These are phyloP conservation scores for Rhododendron molle DNA, from an alignment of 148 eudicot genomes.

Conservation along the genomic window DNA sequence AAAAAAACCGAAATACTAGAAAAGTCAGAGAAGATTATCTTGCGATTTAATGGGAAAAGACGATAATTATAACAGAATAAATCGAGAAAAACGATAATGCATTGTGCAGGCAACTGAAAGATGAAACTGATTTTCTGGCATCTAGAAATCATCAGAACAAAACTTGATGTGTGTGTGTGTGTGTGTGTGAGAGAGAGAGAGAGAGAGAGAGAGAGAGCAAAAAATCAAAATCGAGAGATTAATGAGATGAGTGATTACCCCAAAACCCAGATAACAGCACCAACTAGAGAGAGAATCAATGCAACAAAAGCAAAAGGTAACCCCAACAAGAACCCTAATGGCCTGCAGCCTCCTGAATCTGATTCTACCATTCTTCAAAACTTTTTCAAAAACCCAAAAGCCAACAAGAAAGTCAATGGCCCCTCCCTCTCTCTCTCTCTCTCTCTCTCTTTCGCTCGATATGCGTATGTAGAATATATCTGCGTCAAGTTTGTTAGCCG, in stretches of 20 bases:
- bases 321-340: conserved; percentile 47
- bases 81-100: not conserved
- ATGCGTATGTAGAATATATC: not conserved
- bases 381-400: not conserved
- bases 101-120: not conserved
- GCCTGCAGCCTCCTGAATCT: conserved; percentile 32
- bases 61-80: not conserved
- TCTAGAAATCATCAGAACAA: not conserved
- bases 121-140: not conserved
- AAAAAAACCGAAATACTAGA: too few relatives aligned
- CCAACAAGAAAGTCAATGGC: not conserved
- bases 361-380: conserved; percentile 21
- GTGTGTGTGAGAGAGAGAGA: not conserved
- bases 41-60: not conserved
- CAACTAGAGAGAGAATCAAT: conserved; percentile 32
- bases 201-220: too few relatives aligned
- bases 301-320: conserved; percentile 46
- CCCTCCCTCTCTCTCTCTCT: conserved; percentile 1
- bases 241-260: conserved; percentile 23
- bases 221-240: not conserved
- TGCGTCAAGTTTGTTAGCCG: not conserved
- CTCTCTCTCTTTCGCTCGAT: too few relatives aligned
- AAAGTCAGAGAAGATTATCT: not conserved
- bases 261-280: conserved; percentile 38
- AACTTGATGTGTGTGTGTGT: not conserved